A percentile compares a stretch with the other conserved stretches of the same genome.
Conservation (phyloP, 1,139 yeast genomes). For the Blastobotrys illinoisensis region DNA sequence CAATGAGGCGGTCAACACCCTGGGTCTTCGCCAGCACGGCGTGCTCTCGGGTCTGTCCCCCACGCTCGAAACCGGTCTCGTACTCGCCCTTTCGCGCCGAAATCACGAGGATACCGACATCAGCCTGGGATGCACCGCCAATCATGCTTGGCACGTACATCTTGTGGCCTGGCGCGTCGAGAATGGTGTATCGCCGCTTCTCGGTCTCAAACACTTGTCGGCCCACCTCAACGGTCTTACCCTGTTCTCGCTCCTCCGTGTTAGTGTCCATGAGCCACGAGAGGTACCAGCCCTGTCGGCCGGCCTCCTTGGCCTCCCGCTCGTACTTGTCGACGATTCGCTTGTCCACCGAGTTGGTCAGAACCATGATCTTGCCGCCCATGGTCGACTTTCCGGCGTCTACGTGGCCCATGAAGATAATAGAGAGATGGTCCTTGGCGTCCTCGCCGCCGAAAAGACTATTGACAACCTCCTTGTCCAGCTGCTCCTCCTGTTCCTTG, state of each 20-base stretch:
- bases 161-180: conserved; percentile 99
- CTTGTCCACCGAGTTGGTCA: conserved; percentile 96
- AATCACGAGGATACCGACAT: conserved; percentile 92
- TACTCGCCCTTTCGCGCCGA: conserved; percentile 99
- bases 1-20: conserved; percentile 90
- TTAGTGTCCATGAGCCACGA: conserved; percentile 99
- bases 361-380: conserved; percentile 93
- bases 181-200: conserved; percentile 92
- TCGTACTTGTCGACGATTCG: conserved; percentile 99
- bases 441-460: conserved; percentile 83
- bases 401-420: conserved; percentile 98
- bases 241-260: conserved; percentile 97
- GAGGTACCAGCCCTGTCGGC: conserved; percentile 98
- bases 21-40: conserved; percentile 96
- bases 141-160: conserved; percentile 98
- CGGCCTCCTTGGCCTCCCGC: conserved; percentile 98
- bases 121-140: conserved; percentile 99
- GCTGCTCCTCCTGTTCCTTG: conserved; percentile 65
- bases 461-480: conserved; percentile 81
- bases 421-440: conserved; percentile 84
- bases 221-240: conserved; percentile 98
- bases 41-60: conserved; percentile 99
- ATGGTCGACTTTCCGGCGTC: conserved; percentile 99
- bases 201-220: conserved; percentile 97
- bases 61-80: conserved; percentile 98